Conservation (phyloP, 2,329 filamentous ascomycete species). For the Aspergillus sp. region DNA sequence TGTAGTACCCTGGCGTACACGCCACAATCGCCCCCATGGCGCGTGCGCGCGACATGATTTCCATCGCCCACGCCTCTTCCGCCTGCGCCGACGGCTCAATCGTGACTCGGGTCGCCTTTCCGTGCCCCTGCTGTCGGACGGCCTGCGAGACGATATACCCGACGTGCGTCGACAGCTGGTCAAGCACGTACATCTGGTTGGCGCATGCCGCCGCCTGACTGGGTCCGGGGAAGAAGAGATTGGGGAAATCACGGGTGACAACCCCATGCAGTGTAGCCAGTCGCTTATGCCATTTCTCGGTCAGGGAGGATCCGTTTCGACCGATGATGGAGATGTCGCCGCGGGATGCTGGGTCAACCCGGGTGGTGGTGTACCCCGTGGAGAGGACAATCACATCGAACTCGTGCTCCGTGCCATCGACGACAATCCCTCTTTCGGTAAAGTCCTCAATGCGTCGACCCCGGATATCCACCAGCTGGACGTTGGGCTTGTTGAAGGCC, state of each 20-base stretch:
- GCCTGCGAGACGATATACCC: conserved; percentile 44
- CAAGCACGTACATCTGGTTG: conserved; percentile 40
- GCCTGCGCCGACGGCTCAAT: conserved; percentile 28
- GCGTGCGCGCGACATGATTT: conserved; percentile 38
- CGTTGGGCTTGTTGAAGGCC: conserved; percentile 58
- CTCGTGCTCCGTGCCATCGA: conserved; percentile 41
- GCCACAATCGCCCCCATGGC: conserved; percentile 38
- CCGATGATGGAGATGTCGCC: conserved; percentile 43
- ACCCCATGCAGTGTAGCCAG: conserved; percentile 54
- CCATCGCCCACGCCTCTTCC: conserved; percentile 48
- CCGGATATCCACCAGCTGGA: conserved; percentile 58
- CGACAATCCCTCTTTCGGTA: conserved; percentile 48
- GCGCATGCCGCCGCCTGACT: conserved; percentile 41
- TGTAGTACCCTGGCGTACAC: conserved; percentile 58
- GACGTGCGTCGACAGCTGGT: conserved; percentile 40
- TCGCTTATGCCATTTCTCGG: conserved; percentile 47
- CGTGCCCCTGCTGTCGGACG: neutral
- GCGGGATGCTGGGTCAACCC: conserved; percentile 29
- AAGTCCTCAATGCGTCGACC: conserved; percentile 34
- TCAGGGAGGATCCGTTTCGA: conserved; percentile 43
- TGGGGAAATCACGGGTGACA: conserved; percentile 51
- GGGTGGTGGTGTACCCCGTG: conserved; percentile 42
- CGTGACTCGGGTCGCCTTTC: conserved; percentile 1
- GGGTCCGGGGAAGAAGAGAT: conserved; percentile 50
- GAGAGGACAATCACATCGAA: conserved; percentile 48